phyloP scores from a whole-genome alignment of 1,284 basidiomycete genomes.

The Mycosarcoma mackinlayi region DNA sequence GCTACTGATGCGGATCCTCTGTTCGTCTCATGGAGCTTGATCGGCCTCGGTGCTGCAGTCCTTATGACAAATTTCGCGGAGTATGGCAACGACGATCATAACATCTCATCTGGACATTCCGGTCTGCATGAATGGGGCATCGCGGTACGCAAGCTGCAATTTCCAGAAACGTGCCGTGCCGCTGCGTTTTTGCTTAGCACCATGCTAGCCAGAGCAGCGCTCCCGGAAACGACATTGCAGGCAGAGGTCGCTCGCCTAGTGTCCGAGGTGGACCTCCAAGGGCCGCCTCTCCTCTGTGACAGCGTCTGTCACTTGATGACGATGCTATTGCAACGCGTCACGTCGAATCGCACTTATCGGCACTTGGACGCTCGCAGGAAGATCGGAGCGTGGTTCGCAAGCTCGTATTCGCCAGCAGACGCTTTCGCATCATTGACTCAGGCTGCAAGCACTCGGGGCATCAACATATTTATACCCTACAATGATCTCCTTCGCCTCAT shows the following conservation, averaged over 20 bases:
- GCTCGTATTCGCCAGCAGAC: constrained; percentile 15
- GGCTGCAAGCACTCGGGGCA: neutral
- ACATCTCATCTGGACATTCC: neutral
- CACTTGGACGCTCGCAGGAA: constrained; percentile 29
- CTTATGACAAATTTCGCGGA: neutral
- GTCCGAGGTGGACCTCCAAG: constrained; percentile 42
- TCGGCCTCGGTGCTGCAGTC: constrained; percentile 9
- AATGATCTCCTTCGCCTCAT: constrained; percentile 22
- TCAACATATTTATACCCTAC: constrained; percentile 4
- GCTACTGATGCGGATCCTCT: constrained; percentile 10
- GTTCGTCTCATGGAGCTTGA: constrained; percentile 24
- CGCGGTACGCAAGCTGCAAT: constrained; percentile 27
- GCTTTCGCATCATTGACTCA: constrained; percentile 4
- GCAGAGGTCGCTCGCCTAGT: constrained; percentile 25
- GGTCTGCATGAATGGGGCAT: constrained; percentile 17
- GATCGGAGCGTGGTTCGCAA: constrained; percentile 35
- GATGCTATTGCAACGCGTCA: constrained; percentile 11
- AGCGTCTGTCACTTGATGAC: constrained; percentile 39
- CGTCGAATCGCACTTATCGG: constrained; percentile 18
- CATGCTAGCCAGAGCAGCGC: constrained; percentile 6
- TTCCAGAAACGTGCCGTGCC: constrained; percentile 20
- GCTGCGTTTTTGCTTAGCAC: constrained; percentile 25
- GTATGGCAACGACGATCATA: neutral
- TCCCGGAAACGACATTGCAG: constrained; percentile 8
- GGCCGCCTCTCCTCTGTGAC: constrained; percentile 35